These are phyloP conservation scores for Herpotrichia juniperi DNA, from an alignment of 2,329 filamentous ascomycete genomes.

Conservation along the genomic window DNA sequence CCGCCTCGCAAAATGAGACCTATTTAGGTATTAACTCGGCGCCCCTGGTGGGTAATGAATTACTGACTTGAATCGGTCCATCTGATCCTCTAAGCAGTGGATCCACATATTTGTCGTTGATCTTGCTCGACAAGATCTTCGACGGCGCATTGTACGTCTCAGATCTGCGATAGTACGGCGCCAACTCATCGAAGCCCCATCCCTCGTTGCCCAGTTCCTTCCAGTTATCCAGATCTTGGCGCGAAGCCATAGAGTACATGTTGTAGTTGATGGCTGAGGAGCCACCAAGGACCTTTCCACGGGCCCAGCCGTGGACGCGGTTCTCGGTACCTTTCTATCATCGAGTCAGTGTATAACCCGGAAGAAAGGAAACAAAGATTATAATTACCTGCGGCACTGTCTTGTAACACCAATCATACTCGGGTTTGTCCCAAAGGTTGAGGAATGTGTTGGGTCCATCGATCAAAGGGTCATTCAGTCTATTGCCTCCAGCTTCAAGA, in stretches of 20 bases:
- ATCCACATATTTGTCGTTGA: slow-evolving; percentile 33
- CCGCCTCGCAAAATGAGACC: slow-evolving; percentile 29
- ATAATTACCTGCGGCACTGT: slow-evolving; percentile 36
- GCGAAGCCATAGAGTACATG: slow-evolving; percentile 36
- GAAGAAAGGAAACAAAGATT: neutral
- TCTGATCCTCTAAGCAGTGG: slow-evolving; percentile 26
- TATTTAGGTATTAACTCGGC: slow-evolving; percentile 7
- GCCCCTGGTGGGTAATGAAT: neutral
- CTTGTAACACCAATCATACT: slow-evolving; percentile 39
- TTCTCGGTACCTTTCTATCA: slow-evolving; percentile 28
- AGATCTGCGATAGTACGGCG: slow-evolving; percentile 45
- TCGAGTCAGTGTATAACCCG: slow-evolving; percentile 7
- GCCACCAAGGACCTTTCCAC: slow-evolving; percentile 46
- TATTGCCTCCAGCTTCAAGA: slow-evolving; percentile 31
- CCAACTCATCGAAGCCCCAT: slow-evolving; percentile 44
- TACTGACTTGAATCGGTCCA: slow-evolving; percentile 31
- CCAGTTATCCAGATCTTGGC: slow-evolving; percentile 47
- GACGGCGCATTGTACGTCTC: slow-evolving; percentile 39
- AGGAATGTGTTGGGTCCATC: slow-evolving; percentile 33
- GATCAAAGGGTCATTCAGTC: slow-evolving; percentile 31
- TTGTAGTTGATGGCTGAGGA: slow-evolving; percentile 44
- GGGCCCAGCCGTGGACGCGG: slow-evolving; percentile 29
- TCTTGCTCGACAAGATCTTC: slow-evolving; percentile 20
- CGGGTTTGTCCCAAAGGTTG: slow-evolving; percentile 30
- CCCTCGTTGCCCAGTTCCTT: slow-evolving; percentile 45